Percentiles rank a stretch among this genome's conserved stretches.
These are phyloP conservation scores for Amanita rimosa DNA, from an alignment of 768 basidiomycete species.

Conservation along the genomic window DNA sequence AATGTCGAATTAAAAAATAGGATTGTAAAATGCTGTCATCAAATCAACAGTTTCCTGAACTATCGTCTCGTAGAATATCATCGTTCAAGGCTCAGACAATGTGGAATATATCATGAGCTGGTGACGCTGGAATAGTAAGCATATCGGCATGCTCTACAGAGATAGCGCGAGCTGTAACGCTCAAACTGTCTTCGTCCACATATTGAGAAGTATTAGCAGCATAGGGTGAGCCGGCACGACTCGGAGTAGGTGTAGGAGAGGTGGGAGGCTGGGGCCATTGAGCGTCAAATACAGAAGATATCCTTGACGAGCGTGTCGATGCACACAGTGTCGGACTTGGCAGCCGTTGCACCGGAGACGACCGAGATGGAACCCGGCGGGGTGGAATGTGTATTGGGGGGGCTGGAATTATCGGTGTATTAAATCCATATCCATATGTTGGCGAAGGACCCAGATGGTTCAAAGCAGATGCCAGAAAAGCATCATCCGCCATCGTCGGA, in stretches of 20 bases:
- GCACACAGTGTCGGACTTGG: not conserved
- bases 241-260: not conserved
- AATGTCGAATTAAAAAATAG: not conserved
- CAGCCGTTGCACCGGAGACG: not conserved
- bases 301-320: not conserved
- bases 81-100: not conserved
- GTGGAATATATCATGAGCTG: not conserved
- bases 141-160: not conserved
- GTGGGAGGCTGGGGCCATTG: slow-evolving; percentile 4
- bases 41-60: not conserved
- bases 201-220: not conserved
- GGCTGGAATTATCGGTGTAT: slow-evolving; percentile 13
- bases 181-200: not conserved
- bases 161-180: not conserved
- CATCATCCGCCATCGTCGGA: slow-evolving; percentile 19
- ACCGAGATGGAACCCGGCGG: not conserved
- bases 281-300: slow-evolving; percentile 5
- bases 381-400: not conserved
- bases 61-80: not conserved
- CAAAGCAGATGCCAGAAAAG: slow-evolving; percentile 31
- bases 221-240: not conserved
- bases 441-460: slow-evolving; percentile 31
- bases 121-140: not conserved
- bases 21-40: not conserved
- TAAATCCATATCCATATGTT: slow-evolving; percentile 29